phyloP scores from a whole-genome alignment of 2,329 filamentous ascomycete genomes.

The Sporothrix curviconia region DNA sequence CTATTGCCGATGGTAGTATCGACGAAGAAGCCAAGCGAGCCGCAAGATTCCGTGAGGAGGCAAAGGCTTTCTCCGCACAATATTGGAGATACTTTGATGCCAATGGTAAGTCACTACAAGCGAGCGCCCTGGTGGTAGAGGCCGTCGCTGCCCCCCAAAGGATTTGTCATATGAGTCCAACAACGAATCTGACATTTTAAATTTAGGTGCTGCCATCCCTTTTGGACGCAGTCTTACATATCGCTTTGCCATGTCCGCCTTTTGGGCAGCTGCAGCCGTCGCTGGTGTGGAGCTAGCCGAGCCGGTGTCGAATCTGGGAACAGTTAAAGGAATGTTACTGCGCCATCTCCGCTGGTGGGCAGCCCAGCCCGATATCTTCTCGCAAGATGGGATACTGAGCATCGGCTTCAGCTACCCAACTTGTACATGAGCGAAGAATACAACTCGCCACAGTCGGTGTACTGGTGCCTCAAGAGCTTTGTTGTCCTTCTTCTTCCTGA shows the following conservation, averaged over 20 bases:
- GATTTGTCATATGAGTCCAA: not conserved
- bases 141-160: not conserved
- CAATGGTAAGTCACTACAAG: not conserved
- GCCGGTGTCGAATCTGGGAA: not conserved
- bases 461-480: constrained; percentile 48
- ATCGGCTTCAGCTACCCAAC: constrained; percentile 35
- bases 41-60: not conserved
- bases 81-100: not conserved
- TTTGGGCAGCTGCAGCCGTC: constrained; percentile 35
- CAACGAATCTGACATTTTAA: too few relatives aligned
- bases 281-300: constrained; percentile 27
- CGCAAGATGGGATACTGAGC: constrained; percentile 31
- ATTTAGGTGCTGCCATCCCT: constrained; percentile 41
- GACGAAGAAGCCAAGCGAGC: constrained; percentile 10
- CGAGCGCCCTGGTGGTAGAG: too few relatives aligned
- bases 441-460: constrained; percentile 49
- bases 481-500: constrained; percentile 32
- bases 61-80: not conserved
- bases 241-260: constrained; percentile 37
- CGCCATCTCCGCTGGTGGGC: not conserved
- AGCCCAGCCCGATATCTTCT: not conserved
- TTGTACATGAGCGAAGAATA: constrained; percentile 52
- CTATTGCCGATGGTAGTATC: constrained; percentile 25
- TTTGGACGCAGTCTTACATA: constrained; percentile 40
- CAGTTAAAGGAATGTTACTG: not conserved